phyloP scores from a whole-genome alignment of 306 rosid genomes.

The Lathyrus tuberosus region DNA sequence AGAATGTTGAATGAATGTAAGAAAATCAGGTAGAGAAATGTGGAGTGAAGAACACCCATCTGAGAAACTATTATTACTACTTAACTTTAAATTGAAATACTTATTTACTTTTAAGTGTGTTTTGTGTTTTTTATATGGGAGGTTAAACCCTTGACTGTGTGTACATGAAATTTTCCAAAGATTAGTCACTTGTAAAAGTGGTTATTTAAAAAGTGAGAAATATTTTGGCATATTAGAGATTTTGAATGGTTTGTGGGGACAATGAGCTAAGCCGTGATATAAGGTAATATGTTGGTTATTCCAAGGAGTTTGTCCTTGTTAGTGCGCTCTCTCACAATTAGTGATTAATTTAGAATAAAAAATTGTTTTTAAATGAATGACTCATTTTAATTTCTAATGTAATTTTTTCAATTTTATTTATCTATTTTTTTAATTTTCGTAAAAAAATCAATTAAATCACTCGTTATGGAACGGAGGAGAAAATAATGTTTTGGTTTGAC shows the following conservation, averaged over 20 bases:
- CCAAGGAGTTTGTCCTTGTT: constrained; percentile 40
- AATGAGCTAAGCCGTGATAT: constrained; percentile 48
- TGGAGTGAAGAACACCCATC: constrained; percentile 69
- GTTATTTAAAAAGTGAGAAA: too few species aligned
- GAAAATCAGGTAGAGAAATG: constrained; percentile 59
- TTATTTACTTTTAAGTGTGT: neutral
- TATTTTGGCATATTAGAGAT: too few species aligned
- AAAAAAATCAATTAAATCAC: too few species aligned
- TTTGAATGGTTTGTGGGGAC: constrained; percentile 55
- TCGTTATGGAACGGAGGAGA: too few species aligned
- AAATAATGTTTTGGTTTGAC: constrained; percentile 31
- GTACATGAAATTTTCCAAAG: too few species aligned
- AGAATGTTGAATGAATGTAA: constrained; percentile 43
- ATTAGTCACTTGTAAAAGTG: too few species aligned
- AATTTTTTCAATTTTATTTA: too few species aligned
- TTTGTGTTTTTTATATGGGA: constrained; percentile 37
- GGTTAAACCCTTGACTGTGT: neutral
- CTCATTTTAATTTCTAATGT: too few species aligned
- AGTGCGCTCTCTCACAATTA: too few species aligned
- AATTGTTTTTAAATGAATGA: too few species aligned
- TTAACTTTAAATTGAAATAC: constrained; percentile 2
- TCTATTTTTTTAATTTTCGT: too few species aligned
- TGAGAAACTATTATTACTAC: constrained; percentile 39
- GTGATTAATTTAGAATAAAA: too few species aligned
- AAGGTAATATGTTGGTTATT: constrained; percentile 45